Evolutionary conservation across 1,284 basidiomycete species (phyloP).

Genomic region (Boletellus deceptivus): DNA sequence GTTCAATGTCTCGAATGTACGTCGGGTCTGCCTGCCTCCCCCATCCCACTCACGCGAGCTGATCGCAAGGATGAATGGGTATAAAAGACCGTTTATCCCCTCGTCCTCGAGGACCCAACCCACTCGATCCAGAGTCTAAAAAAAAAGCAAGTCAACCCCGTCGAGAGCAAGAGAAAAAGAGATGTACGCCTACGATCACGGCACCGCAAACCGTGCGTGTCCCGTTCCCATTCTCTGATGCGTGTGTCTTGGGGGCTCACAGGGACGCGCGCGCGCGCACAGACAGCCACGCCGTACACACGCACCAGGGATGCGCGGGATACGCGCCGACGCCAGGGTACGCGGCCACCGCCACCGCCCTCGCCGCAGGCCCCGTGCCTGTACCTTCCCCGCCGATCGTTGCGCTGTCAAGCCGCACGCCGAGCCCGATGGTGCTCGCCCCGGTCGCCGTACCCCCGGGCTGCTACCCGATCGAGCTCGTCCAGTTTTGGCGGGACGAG

Average conservation of each 20-base stretch:
- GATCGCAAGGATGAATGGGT: background rate
- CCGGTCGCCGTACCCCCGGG: constrained; percentile 21
- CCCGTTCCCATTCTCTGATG: rapidly evolving
- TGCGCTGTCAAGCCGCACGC: background rate
- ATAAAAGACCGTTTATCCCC: constrained; percentile 7
- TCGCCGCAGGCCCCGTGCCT: background rate
- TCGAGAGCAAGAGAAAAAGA: background rate
- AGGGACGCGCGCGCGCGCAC: too few species aligned
- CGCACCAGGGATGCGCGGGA: too few species aligned
- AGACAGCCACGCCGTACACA: too few species aligned
- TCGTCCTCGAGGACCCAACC: background rate
- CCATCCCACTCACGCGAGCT: constrained; percentile 14
- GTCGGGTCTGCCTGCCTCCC: background rate
- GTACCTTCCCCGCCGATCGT: background rate
- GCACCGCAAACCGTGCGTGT: constrained; percentile 5
- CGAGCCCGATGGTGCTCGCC: constrained; percentile 8
- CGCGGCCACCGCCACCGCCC: background rate
- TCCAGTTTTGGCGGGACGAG: constrained; percentile 30
- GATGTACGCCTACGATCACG: constrained; percentile 10
- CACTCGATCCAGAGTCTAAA: background rate
- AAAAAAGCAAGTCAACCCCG: too few species aligned
- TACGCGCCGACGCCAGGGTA: constrained; percentile 1
- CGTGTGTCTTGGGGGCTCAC: too few species aligned
- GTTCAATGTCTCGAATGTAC: background rate
- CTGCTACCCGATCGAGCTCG: constrained; percentile 26